Evolutionary conservation across 2,329 filamentous ascomycete species (phyloP).

Genomic region (Alternaria longipes): DNA sequence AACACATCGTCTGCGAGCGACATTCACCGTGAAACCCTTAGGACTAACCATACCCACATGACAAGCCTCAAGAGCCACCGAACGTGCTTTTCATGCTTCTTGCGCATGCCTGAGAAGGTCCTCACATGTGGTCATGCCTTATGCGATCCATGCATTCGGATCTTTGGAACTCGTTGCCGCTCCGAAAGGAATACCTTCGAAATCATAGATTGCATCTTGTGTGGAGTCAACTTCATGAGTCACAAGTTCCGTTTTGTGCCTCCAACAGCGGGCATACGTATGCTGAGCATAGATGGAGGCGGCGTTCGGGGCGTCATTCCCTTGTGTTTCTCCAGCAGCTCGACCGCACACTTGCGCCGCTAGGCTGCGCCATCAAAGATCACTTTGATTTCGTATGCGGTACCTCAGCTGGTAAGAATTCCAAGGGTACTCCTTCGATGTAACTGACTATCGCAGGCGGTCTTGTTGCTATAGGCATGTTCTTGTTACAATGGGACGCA

Average conservation of each 20-base stretch:
- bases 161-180: conserved; percentile 9
- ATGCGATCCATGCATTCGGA: conserved; percentile 19
- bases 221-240: conserved; percentile 13
- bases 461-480: conserved; percentile 38
- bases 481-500: conserved; percentile 36
- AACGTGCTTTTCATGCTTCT: conserved; percentile 25
- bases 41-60: conserved; percentile 14
- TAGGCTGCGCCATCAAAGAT: conserved; percentile 13
- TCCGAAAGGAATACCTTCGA: conserved; percentile 20
- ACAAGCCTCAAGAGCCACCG: conserved; percentile 18
- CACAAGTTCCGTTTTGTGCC: conserved; percentile 19
- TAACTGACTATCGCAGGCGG: conserved; percentile 29
- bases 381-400: conserved; percentile 22
- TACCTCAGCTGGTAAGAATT: conserved; percentile 17
- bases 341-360: conserved; percentile 6
- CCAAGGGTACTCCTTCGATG: neutral
- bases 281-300: conserved; percentile 23
- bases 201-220: conserved; percentile 19
- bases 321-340: conserved; percentile 24
- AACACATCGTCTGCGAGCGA: neutral
- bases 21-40: conserved; percentile 4
- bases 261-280: conserved; percentile 24
- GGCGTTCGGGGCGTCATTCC: conserved; percentile 25
- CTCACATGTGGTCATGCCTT: conserved; percentile 21
- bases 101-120: conserved; percentile 27